phyloP scores from a whole-genome alignment of 345 rosid species.

The Rubroshorea leprosula region DNA sequence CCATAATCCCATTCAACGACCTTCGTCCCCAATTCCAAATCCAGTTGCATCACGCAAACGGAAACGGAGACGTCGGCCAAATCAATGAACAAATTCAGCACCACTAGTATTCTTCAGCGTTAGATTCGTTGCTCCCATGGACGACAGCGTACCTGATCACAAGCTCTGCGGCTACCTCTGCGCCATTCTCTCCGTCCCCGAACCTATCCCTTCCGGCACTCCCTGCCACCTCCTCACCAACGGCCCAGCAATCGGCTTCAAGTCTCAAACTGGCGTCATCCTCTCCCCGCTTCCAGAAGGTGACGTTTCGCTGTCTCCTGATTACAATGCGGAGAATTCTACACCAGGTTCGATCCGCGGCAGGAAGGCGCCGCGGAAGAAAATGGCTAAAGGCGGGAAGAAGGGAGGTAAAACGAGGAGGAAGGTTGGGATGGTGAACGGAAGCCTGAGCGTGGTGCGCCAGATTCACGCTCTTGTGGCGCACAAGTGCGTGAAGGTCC shows the following conservation, averaged over 20 bases:
- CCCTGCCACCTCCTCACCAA: slow-evolving; percentile 44
- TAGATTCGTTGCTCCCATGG: slow-evolving; percentile 18
- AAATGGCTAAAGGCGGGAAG: neutral
- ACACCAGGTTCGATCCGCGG: slow-evolving; percentile 14
- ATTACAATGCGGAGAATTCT: slow-evolving; percentile 16
- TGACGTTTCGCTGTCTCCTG: slow-evolving; percentile 7
- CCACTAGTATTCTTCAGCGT: neutral
- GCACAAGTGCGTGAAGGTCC: slow-evolving; percentile 49
- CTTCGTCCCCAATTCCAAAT: neutral
- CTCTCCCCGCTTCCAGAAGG: slow-evolving; percentile 18
- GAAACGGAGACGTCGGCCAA: neutral
- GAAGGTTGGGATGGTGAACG: slow-evolving; percentile 69
- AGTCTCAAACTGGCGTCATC: slow-evolving; percentile 35
- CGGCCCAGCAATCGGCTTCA: slow-evolving; percentile 35
- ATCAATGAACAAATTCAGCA: neutral
- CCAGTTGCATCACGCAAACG: too few species aligned
- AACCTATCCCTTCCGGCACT: slow-evolving; percentile 18
- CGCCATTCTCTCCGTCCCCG: slow-evolving; percentile 41
- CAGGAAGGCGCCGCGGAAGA: slow-evolving; percentile 7
- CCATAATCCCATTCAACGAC: neutral
- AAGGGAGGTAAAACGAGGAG: slow-evolving; percentile 29
- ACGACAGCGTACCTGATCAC: slow-evolving; percentile 27
- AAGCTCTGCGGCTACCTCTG: slow-evolving; percentile 77
- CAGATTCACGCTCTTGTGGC: slow-evolving; percentile 55
- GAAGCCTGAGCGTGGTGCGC: slow-evolving; percentile 70